Evolutionary conservation across 306 rosid species (phyloP).

Genomic region (Pyrus betulifolia): DNA sequence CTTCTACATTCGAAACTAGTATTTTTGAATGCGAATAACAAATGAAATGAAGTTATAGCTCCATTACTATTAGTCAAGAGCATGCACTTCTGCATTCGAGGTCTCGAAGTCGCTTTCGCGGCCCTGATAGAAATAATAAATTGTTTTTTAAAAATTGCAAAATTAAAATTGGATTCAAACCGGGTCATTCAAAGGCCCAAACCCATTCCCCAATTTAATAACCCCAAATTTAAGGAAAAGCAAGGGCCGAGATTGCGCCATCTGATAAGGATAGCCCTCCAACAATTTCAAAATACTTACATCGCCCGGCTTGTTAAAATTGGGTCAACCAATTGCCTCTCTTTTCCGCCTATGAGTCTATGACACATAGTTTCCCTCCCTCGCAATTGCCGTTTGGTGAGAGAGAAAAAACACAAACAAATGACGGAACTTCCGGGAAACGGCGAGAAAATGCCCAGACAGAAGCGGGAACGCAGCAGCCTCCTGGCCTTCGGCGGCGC

Average conservation of each 20-base stretch:
- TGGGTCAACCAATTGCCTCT: not conserved
- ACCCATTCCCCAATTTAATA: not conserved
- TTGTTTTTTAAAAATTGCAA: not conserved
- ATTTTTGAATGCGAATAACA: not conserved
- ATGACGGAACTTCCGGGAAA: constrained; percentile 50
- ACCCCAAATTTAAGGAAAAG: not conserved
- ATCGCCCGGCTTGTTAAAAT: constrained; percentile 1
- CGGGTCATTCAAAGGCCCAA: not conserved
- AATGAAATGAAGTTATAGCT: not conserved
- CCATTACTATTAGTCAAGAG: no score
- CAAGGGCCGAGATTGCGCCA: not conserved
- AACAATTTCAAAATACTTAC: not conserved
- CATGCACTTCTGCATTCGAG: no score
- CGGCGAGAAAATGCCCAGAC: constrained; percentile 46
- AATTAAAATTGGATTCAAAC: not conserved
- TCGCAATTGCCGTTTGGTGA: constrained; percentile 37
- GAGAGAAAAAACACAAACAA: constrained; percentile 16
- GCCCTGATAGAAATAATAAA: no score
- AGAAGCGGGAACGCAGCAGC: constrained; percentile 30
- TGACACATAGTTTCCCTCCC: constrained; percentile 36
- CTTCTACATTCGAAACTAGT: not conserved
- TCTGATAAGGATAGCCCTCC: not conserved
- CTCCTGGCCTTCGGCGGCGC: constrained; percentile 62
- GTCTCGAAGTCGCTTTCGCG: no score
- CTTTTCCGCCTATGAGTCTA: constrained; percentile 21